Evolutionary conservation across 495 filamentous ascomycete species (phyloP), one percentile per base, ranked within the genome.

Genomic region (Cercophora sp.): DNA sequence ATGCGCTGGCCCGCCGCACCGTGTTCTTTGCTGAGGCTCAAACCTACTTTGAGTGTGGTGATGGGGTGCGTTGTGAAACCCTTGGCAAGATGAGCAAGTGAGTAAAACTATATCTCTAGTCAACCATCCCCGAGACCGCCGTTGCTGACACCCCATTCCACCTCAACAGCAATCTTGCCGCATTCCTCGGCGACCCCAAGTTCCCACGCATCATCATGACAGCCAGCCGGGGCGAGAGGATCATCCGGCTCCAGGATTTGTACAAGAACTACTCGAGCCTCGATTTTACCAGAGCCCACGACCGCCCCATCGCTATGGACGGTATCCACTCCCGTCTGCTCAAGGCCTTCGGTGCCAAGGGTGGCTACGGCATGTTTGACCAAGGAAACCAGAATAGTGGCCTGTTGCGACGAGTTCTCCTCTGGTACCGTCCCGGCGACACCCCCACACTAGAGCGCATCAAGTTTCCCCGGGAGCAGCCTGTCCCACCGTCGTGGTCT

Each of bases 11-110:
- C 2, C 60, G 66, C 13, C 31, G 73, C 22, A 70, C 70, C 1
- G 70, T 77, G n/a, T 64, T 65, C 55, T 77, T 75, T 50, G 67
- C 69, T 0, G 61, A 58, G 4, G 64, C 36, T 6, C 69, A 75
- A 39, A 58, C 62, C 2, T 76, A 74, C 35, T 74, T 60, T 62
- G 72, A 76, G 36, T 77, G 74, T 51, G 71, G 72, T 0, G 44
- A 56, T 10, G 71, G 68, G 0, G 62, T 71, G 9, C 51, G 63
- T 2, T 75, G 72, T 42, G 70, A 73, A 45, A 70, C 67, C 0
- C 18, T 67, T 23, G 49, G 59, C 8, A 46, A 23, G 44, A 37
- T 69, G 8, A 26, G 60, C 24, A 72, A 74, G 71, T 74, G 3
- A 9, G 8, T 23, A 43, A 18, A 5, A 23, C 8, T n/a, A 9